Percentiles rank a stretch among this genome's conserved stretches.
Conservation (phyloP, 2,329 filamentous ascomycete species). For the Ciborinia camelliae region DNA sequence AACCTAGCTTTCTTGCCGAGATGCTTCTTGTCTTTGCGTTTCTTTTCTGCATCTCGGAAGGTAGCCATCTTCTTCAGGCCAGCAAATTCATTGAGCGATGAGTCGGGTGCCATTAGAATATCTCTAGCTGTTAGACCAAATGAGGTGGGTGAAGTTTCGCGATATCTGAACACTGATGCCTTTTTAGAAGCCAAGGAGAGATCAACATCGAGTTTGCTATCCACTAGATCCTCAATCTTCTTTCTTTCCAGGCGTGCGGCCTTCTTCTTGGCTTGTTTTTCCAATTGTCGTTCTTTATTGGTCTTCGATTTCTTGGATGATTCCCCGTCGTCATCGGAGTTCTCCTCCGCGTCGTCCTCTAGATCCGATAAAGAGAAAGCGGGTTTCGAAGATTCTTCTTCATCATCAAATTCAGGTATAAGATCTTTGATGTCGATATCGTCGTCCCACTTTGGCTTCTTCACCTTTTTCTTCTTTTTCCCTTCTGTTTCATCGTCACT, state of each 20-base stretch:
- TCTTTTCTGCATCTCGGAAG: slow-evolving; percentile 86
- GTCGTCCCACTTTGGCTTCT: slow-evolving; percentile 91
- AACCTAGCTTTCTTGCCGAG: slow-evolving; percentile 90
- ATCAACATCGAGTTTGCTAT: slow-evolving; percentile 74
- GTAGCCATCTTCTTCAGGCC: slow-evolving; percentile 92
- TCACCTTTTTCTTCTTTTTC: slow-evolving; percentile 58
- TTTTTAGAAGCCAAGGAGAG: slow-evolving; percentile 52
- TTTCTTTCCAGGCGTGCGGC: slow-evolving; percentile 76
- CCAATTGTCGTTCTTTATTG: slow-evolving; percentile 57
- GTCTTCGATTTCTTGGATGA: slow-evolving; percentile 57
- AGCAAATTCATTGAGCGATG: slow-evolving; percentile 81
- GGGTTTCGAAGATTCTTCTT: slow-evolving; percentile 46
- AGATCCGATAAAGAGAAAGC: slow-evolving; percentile 55
- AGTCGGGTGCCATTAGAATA: slow-evolving; percentile 85
- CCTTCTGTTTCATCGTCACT: slow-evolving; percentile 54
- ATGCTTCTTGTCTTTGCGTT: slow-evolving; percentile 80
- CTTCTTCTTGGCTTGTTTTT: slow-evolving; percentile 58
- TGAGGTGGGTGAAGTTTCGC: slow-evolving; percentile 84
- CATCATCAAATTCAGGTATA: slow-evolving; percentile 78
- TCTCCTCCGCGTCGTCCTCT: slow-evolving; percentile 44
- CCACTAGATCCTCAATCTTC: slow-evolving; percentile 81
- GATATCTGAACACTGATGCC: slow-evolving; percentile 73
- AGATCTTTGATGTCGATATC: slow-evolving; percentile 97
- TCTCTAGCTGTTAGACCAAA: slow-evolving; percentile 89
- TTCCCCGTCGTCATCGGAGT: slow-evolving; percentile 37